These are phyloP conservation scores for Globisporangium spinosum DNA, from an alignment of 352 stramenopile species.

Conservation along the genomic window DNA sequence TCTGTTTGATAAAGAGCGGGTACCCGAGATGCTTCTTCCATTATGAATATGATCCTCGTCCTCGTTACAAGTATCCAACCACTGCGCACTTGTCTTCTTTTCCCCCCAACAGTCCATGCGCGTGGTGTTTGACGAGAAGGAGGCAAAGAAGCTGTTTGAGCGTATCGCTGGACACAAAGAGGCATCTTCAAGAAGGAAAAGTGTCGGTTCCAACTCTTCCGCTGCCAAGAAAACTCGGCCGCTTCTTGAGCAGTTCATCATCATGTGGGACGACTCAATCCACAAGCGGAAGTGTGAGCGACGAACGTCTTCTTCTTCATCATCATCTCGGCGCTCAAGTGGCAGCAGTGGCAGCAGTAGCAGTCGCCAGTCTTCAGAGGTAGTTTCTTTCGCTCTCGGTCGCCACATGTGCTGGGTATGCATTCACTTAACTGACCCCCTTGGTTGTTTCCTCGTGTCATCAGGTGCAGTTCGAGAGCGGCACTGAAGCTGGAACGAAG, in stretches of 20 bases:
- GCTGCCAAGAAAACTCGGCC: constrained; percentile 2
- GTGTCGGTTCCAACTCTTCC: constrained; percentile 1
- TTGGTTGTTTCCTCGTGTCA: neutral
- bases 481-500: neutral
- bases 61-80: neutral
- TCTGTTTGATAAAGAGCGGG: constrained; percentile 43
- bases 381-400: neutral
- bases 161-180: constrained; percentile 15
- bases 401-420: neutral
- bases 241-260: constrained; percentile 19
- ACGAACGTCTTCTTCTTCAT: neutral
- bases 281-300: constrained; percentile 17
- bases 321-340: constrained; percentile 14
- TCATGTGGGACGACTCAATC: constrained; percentile 12
- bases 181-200: constrained; percentile 13
- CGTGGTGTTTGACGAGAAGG: constrained; percentile 11
- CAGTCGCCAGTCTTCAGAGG: constrained; percentile 10
- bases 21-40: neutral
- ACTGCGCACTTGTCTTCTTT: neutral
- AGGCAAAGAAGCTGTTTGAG: constrained; percentile 16
- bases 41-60: neutral
- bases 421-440: neutral
- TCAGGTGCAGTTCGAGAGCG: neutral
- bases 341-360: neutral
- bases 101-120: neutral